Percentiles rank a stretch among this genome's conserved stretches.
These are phyloP conservation scores for Pholiota conissans DNA, from an alignment of 768 basidiomycete species.

Conservation along the genomic window DNA sequence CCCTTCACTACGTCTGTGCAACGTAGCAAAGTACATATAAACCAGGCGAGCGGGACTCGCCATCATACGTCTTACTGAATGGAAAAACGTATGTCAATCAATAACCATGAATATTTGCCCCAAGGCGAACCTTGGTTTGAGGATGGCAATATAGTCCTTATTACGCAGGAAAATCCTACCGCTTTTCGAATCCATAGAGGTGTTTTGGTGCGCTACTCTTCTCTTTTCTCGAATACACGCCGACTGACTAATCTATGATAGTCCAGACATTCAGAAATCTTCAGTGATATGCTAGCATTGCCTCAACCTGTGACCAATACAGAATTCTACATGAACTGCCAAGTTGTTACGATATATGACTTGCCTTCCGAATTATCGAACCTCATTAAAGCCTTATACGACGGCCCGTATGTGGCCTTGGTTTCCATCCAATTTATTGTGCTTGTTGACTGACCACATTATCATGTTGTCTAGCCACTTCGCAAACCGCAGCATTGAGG, in stretches of 20 bases:
- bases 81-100: not conserved
- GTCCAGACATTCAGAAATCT: conserved; percentile 56
- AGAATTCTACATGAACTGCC: conserved; percentile 46
- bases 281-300: conserved; percentile 54
- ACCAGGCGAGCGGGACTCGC: not conserved
- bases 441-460: not conserved
- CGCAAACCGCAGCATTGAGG: conserved; percentile 38
- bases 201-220: conserved; percentile 31
- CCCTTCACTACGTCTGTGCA: not conserved
- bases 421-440: not conserved
- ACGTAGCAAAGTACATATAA: not conserved
- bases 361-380: conserved; percentile 46
- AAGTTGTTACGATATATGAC: conserved; percentile 55
- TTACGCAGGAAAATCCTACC: conserved; percentile 39
- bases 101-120: not conserved
- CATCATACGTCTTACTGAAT: not conserved
- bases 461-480: conserved; percentile 31
- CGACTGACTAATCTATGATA: conserved; percentile 12
- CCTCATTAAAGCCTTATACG: conserved; percentile 55
- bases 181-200: conserved; percentile 58
- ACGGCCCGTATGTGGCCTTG: conserved; percentile 46
- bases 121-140: conserved; percentile 54
- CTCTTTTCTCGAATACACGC: too few species aligned
- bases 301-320: conserved; percentile 35
- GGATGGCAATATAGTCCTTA: conserved; percentile 58